Conservation (phyloP, 768 basidiomycete genomes). For the Suillus weaverae region DNA sequence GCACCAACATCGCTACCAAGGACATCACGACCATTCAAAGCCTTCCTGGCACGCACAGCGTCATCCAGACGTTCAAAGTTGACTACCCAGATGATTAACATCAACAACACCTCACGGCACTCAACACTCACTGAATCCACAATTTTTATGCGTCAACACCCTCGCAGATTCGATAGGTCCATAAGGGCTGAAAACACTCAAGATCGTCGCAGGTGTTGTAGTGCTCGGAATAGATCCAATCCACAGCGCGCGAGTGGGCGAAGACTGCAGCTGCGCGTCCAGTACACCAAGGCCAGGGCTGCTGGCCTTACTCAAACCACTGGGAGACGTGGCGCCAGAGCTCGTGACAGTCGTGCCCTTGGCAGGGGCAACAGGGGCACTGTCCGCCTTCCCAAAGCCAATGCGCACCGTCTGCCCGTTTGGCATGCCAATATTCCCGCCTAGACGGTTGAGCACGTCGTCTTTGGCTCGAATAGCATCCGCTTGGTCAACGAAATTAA, state of each 20-base stretch:
- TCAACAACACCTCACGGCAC: constrained; percentile 11
- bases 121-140: constrained; percentile 73
- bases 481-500: constrained; percentile 94
- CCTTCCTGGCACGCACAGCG: constrained; percentile 92
- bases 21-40: constrained; percentile 93
- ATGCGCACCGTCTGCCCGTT: constrained; percentile 96
- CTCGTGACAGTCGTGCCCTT: constrained; percentile 67
- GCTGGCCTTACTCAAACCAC: constrained; percentile 47
- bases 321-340: constrained; percentile 66
- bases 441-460: constrained; percentile 93
- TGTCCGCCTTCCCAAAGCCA: constrained; percentile 97
- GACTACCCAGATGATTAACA: constrained; percentile 45
- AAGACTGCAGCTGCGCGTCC: constrained; percentile 85
- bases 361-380: constrained; percentile 88
- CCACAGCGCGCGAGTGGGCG: constrained; percentile 95
- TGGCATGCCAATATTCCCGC: constrained; percentile 91
- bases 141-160: constrained; percentile 96
- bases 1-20: constrained; percentile 96
- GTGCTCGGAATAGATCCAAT: constrained; percentile 96
- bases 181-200: constrained; percentile 96
- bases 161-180: constrained; percentile 97
- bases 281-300: constrained; percentile 61
- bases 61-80: constrained; percentile 98
- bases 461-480: constrained; percentile 99
- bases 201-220: constrained; percentile 90